These are phyloP conservation scores for Phytophthora uliginosa DNA, from an alignment of 352 stramenopile species.

Conservation along the genomic window DNA sequence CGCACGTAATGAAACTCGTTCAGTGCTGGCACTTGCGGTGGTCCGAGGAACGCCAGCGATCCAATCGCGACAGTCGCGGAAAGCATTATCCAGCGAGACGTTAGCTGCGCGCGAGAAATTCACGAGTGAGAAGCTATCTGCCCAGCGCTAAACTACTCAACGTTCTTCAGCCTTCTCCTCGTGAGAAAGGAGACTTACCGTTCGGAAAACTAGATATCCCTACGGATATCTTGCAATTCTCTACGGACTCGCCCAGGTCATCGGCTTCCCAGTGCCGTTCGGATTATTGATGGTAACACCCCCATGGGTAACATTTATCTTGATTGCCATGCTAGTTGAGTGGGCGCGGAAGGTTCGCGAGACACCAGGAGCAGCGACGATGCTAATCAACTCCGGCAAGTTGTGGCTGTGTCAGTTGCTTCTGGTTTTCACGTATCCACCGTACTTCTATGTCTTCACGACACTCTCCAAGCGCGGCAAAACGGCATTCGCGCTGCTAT, in stretches of 20 bases:
- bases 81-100: too few species aligned
- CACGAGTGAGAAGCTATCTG: too few species aligned
- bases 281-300: constrained; percentile 20
- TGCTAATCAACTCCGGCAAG: constrained; percentile 12
- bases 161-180: too few species aligned
- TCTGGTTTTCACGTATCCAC: constrained; percentile 28
- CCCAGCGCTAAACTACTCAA: too few species aligned
- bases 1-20: neutral
- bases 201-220: too few species aligned
- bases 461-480: constrained; percentile 13
- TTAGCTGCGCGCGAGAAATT: too few species aligned
- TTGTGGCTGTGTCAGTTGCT: constrained; percentile 6
- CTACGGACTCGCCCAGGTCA: neutral
- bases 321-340: neutral
- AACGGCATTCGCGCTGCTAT: constrained; percentile 25
- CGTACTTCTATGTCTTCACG: constrained; percentile 33
- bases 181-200: too few species aligned
- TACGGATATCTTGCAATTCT: neutral
- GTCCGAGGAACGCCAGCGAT: neutral
- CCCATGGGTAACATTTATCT: constrained; percentile 16
- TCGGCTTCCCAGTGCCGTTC: constrained; percentile 29
- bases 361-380: neutral
- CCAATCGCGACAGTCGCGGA: neutral
- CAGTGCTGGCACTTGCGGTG: neutral
- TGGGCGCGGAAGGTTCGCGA: constrained; percentile 4